A percentile compares a stretch with the other conserved stretches of the same genome.
phyloP scores from a whole-genome alignment of 768 basidiomycete species.

The Naganishia vaughanmartiniae region DNA sequence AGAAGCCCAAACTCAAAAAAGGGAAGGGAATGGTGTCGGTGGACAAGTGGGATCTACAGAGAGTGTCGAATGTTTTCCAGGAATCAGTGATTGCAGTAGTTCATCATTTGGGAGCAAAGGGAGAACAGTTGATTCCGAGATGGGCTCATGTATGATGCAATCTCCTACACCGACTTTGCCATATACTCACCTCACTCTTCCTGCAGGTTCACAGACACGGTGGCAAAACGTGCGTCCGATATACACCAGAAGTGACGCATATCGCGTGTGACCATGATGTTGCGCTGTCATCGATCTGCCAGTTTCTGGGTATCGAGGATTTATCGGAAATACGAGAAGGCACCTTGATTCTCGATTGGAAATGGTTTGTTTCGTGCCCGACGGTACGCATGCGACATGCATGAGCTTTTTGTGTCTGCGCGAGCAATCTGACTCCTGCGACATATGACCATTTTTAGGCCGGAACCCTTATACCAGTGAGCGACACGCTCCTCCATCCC shows the following conservation, averaged over 20 bases:
- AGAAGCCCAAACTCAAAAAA: background rate
- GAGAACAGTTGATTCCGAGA: slow-evolving; percentile 3
- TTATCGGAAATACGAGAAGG: slow-evolving; percentile 3
- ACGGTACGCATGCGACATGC: background rate
- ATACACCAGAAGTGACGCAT: slow-evolving; percentile 16
- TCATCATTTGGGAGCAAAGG: background rate
- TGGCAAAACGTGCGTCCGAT: slow-evolving; percentile 5
- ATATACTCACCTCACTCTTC: background rate
- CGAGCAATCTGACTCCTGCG: background rate
- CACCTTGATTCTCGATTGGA: background rate
- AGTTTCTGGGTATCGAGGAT: slow-evolving; percentile 5
- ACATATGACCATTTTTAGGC: background rate
- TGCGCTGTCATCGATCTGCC: background rate
- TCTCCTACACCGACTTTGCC: background rate
- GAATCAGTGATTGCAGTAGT: background rate
- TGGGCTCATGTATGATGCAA: background rate
- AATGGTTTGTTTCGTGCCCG: background rate
- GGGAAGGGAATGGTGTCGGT: slow-evolving; percentile 7
- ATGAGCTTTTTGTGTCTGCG: background rate
- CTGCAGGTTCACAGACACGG: slow-evolving; percentile 8
- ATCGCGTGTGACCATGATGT: slow-evolving; percentile 16
- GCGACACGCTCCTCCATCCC: background rate
- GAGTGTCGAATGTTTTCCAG: background rate
- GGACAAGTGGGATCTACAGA: background rate
- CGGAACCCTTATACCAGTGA: background rate